A percentile compares a stretch with the other conserved stretches of the same genome.
phyloP scores from a whole-genome alignment of 768 basidiomycete species.

The Mycena chlorophos region DNA sequence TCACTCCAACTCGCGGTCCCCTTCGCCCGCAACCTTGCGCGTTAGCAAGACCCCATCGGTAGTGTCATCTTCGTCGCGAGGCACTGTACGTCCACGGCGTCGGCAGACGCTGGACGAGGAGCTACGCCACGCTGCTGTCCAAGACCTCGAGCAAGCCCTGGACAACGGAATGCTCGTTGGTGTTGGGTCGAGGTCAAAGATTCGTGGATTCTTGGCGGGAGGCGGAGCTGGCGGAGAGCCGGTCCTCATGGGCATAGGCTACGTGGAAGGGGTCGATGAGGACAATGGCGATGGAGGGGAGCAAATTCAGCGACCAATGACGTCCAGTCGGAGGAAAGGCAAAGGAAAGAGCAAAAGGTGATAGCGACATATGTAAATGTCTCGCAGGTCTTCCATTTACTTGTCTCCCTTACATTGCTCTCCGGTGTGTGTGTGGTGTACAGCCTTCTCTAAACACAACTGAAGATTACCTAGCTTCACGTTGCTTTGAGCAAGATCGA shows the following conservation, averaged over 20 bases:
- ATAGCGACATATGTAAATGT: no score
- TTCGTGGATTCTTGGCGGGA: constrained; percentile 65
- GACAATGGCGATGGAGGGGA: constrained; percentile 29
- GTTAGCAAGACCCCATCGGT: constrained; percentile 9
- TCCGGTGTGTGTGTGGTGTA: no score
- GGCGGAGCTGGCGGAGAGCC: constrained; percentile 74
- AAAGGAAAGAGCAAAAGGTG: no score
- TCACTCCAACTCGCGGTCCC: constrained; percentile 11
- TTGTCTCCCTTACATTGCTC: no score
- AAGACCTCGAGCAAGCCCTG: constrained; percentile 37
- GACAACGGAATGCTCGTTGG: constrained; percentile 55
- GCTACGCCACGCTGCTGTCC: constrained; percentile 44
- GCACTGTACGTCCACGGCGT: constrained; percentile 22
- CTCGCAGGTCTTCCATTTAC: no score
- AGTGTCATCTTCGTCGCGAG: constrained; percentile 16
- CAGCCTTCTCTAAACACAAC: no score
- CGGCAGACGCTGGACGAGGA: constrained; percentile 70
- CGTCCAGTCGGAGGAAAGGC: constrained; percentile 4
- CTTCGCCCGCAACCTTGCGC: constrained; percentile 6
- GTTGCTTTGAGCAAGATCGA: no score
- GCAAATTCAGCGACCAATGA: no score
- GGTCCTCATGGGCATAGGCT: constrained; percentile 71
- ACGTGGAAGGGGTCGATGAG: constrained; percentile 55
- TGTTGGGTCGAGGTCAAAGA: constrained; percentile 55
- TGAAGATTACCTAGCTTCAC: no score